Percentiles rank a stretch among this genome's conserved stretches.
Evolutionary conservation across 2,329 filamentous ascomycete genomes (phyloP).

Genomic region (Xylariomycetidae sp.): DNA sequence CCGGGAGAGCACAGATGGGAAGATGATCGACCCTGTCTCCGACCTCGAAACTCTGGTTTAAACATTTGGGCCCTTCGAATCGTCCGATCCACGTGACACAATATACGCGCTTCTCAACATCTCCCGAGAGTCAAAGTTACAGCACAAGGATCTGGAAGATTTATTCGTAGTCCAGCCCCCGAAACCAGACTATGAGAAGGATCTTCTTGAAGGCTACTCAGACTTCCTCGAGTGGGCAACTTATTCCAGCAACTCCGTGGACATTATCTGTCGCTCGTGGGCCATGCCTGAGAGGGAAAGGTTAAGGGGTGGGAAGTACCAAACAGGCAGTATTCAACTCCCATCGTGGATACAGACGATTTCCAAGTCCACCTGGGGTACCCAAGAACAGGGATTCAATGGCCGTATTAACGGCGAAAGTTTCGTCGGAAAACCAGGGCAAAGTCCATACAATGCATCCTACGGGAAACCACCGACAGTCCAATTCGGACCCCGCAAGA

Average conservation of each 20-base stretch:
- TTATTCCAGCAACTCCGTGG: slow-evolving; percentile 9
- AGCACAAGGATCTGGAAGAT: too few relatives aligned
- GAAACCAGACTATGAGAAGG: too few relatives aligned
- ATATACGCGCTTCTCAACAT: slow-evolving; percentile 19
- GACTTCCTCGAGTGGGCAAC: slow-evolving; percentile 14
- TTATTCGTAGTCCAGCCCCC: too few relatives aligned
- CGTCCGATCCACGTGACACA: slow-evolving; percentile 20
- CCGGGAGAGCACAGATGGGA: slow-evolving; percentile 2
- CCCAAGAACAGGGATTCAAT: slow-evolving; percentile 4
- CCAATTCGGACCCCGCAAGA: too few relatives aligned
- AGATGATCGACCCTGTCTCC: slow-evolving; percentile 3
- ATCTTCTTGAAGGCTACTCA: slow-evolving; percentile 10
- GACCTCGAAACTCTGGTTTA: slow-evolving; percentile 18
- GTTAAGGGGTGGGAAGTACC: too few relatives aligned
- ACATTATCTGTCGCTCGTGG: slow-evolving; percentile 22
- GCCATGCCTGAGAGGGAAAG: slow-evolving; percentile 11
- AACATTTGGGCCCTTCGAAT: slow-evolving; percentile 13
- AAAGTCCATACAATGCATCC: slow-evolving; percentile 7
- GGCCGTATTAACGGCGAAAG: slow-evolving; percentile 11
- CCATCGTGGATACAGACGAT: slow-evolving; percentile 12
- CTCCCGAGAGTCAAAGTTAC: slow-evolving; percentile 14
- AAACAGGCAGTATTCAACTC: too few relatives aligned
- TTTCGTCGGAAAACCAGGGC: slow-evolving; percentile 6
- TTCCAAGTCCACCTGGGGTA: slow-evolving; percentile 5
- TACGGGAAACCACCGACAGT: too few relatives aligned